These are phyloP conservation scores for Fusarium sp. DNA, from an alignment of 2,329 filamentous ascomycete genomes.

Conservation along the genomic window DNA sequence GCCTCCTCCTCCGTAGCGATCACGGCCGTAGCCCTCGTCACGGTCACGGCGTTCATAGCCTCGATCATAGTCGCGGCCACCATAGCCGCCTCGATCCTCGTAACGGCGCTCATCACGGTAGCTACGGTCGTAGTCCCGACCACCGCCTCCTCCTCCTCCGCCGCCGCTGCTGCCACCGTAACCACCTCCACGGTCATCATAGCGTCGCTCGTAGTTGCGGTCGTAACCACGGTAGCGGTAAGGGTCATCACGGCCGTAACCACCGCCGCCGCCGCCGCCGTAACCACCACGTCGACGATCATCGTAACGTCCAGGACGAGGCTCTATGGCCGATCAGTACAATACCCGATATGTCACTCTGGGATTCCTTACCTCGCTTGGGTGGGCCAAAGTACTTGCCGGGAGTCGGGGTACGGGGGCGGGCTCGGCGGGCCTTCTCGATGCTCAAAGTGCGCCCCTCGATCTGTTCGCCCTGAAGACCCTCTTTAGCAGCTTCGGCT, in stretches of 20 bases:
- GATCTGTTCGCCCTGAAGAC: conserved; percentile 92
- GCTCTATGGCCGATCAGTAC: conserved; percentile 46
- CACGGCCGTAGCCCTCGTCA: conserved; percentile 53
- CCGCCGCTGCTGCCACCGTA: conserved; percentile 51
- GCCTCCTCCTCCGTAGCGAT: conserved; percentile 51
- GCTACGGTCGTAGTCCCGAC: conserved; percentile 63
- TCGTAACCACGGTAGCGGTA: conserved; percentile 65
- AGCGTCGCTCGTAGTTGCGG: conserved; percentile 56
- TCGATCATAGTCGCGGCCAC: conserved; percentile 68
- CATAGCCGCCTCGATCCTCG: conserved; percentile 56
- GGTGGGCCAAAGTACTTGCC: conserved; percentile 99
- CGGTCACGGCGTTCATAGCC: conserved; percentile 62
- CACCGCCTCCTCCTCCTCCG: conserved; percentile 41
- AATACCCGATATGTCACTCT: neutral
- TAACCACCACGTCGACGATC: conserved; percentile 73
- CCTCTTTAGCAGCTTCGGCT: conserved; percentile 96
- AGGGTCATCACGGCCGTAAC: conserved; percentile 64
- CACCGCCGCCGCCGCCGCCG: conserved; percentile 56
- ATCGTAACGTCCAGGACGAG: conserved; percentile 60
- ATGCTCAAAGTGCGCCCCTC: conserved; percentile 97
- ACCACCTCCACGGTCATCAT: conserved; percentile 60
- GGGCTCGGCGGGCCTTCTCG: conserved; percentile 96
- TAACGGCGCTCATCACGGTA: conserved; percentile 60
- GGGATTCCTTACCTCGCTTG: conserved; percentile 81
- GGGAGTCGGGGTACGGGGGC: conserved; percentile 93